Percentiles rank a stretch among this genome's conserved stretches.
Evolutionary conservation across 257 asterid species (phyloP).

Genomic region (Coffea canephora): DNA sequence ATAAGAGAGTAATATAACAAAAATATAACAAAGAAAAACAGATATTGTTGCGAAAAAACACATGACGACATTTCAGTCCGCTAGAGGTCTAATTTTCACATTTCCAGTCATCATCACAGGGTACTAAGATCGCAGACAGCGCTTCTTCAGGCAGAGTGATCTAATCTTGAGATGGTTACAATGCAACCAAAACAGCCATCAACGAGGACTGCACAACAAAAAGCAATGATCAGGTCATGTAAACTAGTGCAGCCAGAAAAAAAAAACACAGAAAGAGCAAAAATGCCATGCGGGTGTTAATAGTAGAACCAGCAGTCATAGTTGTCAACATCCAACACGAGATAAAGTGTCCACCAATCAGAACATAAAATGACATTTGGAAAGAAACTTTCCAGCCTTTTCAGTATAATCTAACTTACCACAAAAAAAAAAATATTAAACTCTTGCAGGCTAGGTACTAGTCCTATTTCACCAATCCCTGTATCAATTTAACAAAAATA

Average conservation of each 20-base stretch:
- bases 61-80: background rate
- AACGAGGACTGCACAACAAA: constrained; percentile 49
- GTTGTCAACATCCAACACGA: background rate
- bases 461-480: background rate
- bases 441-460: background rate
- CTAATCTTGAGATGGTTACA: background rate
- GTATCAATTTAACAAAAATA: background rate
- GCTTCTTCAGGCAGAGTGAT: background rate
- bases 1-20: background rate
- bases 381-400: background rate
- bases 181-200: constrained; percentile 19
- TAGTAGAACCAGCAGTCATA: background rate
- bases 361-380: too few species aligned
- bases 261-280: background rate
- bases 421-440: background rate
- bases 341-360: background rate
- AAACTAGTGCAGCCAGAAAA: constrained; percentile 5
- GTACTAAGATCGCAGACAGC: background rate
- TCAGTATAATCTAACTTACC: background rate
- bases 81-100: background rate
- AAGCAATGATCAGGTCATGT: background rate
- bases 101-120: background rate
- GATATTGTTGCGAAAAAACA: background rate
- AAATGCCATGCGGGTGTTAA: background rate
- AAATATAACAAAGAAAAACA: background rate